Evolutionary conservation across 805 yeast genomes (phyloP).

Genomic region (Yarrowia sp.): DNA sequence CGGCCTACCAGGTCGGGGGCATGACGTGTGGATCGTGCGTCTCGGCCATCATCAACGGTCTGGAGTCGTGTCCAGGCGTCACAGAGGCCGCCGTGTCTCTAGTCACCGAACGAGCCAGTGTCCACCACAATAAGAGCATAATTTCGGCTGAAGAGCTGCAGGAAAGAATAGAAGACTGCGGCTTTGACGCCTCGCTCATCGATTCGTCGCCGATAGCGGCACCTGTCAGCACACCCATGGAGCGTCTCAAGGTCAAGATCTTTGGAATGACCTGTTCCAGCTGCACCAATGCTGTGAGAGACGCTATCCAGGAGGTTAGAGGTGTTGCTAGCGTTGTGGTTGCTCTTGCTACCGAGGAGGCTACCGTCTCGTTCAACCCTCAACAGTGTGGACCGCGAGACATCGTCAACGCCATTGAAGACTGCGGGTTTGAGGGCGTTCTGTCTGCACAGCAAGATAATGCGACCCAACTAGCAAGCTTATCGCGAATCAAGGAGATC

Average conservation of each 20-base stretch:
- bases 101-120: conserved; percentile 73
- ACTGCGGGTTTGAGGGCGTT: conserved; percentile 62
- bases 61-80: conserved; percentile 61
- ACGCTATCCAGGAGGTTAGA: conserved; percentile 53
- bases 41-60: conserved; percentile 64
- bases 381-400: conserved; percentile 63
- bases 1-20: conserved; percentile 58
- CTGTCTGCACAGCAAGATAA: conserved; percentile 59
- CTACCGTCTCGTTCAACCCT: conserved; percentile 61
- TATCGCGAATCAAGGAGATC: conserved; percentile 75
- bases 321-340: conserved; percentile 62
- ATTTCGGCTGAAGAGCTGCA: conserved; percentile 52
- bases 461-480: conserved; percentile 69
- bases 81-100: conserved; percentile 67
- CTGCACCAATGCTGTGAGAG: conserved; percentile 60
- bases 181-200: conserved; percentile 63
- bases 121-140: conserved; percentile 56
- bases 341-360: conserved; percentile 62
- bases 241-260: conserved; percentile 51
- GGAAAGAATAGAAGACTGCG: conserved; percentile 74
- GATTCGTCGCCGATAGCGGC: conserved; percentile 37
- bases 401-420: conserved; percentile 61
- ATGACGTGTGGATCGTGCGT: conserved; percentile 95
- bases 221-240: conserved; percentile 32
- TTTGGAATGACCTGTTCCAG: conserved; percentile 69